Evolutionary conservation across 495 filamentous ascomycete genomes (phyloP).

Genomic region (Penicillium malachiteum): DNA sequence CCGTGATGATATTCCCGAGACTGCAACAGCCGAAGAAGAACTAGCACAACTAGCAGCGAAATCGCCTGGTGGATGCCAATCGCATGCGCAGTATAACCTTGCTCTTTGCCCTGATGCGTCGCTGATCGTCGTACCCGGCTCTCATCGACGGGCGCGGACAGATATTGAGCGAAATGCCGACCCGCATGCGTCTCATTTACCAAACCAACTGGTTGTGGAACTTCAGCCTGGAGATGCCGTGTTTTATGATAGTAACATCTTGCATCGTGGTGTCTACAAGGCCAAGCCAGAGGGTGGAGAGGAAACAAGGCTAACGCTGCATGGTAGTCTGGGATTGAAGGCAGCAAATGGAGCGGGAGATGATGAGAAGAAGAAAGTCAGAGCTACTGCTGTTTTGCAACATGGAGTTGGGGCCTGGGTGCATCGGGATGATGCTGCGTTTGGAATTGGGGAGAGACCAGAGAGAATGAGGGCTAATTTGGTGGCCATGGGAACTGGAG

Average conservation of each 20-base stretch:
- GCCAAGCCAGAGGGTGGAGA: slow-evolving; percentile 35
- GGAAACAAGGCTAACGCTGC: slow-evolving; percentile 71
- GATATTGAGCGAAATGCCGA: slow-evolving; percentile 60
- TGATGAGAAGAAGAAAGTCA: slow-evolving; percentile 41
- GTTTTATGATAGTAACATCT: slow-evolving; percentile 87
- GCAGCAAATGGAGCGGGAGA: slow-evolving; percentile 36
- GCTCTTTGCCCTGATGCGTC: slow-evolving; percentile 66
- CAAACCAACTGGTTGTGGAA: slow-evolving; percentile 60
- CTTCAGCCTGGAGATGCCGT: slow-evolving; percentile 71
- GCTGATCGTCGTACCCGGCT: slow-evolving; percentile 69
- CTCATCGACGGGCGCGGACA: slow-evolving; percentile 65
- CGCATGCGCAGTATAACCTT: slow-evolving; percentile 78
- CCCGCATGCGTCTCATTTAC: slow-evolving; percentile 55
- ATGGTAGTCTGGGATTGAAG: slow-evolving; percentile 74
- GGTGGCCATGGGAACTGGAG: slow-evolving; percentile 59
- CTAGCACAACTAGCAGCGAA: slow-evolving; percentile 38
- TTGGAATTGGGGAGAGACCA: slow-evolving; percentile 54
- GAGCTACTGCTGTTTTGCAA: slow-evolving; percentile 80
- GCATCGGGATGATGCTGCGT: slow-evolving; percentile 44
- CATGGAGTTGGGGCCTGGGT: slow-evolving; percentile 82
- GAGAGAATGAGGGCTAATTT: slow-evolving; percentile 54
- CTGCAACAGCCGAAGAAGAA: slow-evolving; percentile 57
- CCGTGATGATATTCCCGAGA: slow-evolving; percentile 68
- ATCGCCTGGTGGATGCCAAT: slow-evolving; percentile 47
- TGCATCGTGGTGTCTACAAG: slow-evolving; percentile 76